Evolutionary conservation across 495 filamentous ascomycete species (phyloP).

Genomic region (Xylaria intraflava): DNA sequence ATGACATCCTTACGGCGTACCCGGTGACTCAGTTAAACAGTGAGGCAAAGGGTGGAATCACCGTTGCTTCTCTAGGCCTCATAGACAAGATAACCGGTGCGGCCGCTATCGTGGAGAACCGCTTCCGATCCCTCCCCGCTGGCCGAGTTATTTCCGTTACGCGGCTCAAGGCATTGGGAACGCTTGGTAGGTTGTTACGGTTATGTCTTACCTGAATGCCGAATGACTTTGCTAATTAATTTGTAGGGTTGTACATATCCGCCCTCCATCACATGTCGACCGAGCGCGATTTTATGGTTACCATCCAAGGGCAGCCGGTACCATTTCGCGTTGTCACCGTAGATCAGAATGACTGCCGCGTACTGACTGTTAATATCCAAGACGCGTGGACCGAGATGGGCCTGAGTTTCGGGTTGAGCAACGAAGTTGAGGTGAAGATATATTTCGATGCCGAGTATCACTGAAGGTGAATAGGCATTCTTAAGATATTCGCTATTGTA

Average conservation of each 20-base stretch:
- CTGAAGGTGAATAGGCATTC: neutral
- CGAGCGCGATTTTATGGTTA: constrained; percentile 64
- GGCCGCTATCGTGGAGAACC: constrained; percentile 60
- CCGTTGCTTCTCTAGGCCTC: constrained; percentile 68
- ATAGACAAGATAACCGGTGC: constrained; percentile 85
- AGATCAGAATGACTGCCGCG: constrained; percentile 45
- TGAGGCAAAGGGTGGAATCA: constrained; percentile 29
- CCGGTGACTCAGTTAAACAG: constrained; percentile 53
- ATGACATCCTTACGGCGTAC: constrained; percentile 76
- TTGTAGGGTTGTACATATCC: constrained; percentile 62
- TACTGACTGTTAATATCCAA: constrained; percentile 73
- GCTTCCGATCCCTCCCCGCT: constrained; percentile 50
- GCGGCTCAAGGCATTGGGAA: constrained; percentile 73
- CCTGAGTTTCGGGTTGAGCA: constrained; percentile 69
- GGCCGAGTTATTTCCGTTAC: constrained; percentile 57
- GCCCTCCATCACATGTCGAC: constrained; percentile 53
- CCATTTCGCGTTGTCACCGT: constrained; percentile 59
- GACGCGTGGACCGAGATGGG: constrained; percentile 72
- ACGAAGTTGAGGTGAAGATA: constrained; percentile 71
- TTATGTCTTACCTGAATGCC: neutral
- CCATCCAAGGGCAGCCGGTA: constrained; percentile 62
- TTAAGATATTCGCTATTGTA: neutral
- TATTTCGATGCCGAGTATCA: constrained; percentile 37
- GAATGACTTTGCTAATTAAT: neutral
- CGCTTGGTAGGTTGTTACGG: constrained; percentile 47